These are phyloP conservation scores for Penicillium sp. DNA, from an alignment of 2,329 filamentous ascomycete genomes.

Conservation along the genomic window DNA sequence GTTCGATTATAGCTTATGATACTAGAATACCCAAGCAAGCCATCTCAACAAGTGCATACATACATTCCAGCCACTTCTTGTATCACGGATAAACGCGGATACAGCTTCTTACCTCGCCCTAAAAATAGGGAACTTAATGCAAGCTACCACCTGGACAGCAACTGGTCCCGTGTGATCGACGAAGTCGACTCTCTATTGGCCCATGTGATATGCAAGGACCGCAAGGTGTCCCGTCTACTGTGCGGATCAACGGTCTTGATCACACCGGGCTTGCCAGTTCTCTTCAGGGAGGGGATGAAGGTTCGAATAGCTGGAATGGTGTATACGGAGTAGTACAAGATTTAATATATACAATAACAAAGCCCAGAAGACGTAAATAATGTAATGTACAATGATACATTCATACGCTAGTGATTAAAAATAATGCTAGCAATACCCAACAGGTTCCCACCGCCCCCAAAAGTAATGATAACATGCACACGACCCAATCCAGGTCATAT, in stretches of 20 bases:
- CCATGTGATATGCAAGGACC: not conserved
- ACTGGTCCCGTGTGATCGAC: conserved; percentile 1
- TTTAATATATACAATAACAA: not conserved
- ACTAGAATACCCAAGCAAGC: not conserved
- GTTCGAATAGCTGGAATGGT: not conserved
- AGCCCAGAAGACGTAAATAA: conserved; percentile 3
- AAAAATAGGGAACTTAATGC: not conserved
- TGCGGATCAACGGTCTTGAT: not conserved
- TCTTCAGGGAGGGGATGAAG: not conserved
- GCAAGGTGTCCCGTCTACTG: not conserved
- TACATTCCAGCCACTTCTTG: not conserved
- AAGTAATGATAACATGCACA: conserved; percentile 5
- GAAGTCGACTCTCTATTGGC: not conserved
- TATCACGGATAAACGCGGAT: not conserved
- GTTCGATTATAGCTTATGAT: not conserved
- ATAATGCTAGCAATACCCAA: conserved; percentile 19
- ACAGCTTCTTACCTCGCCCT: not conserved
- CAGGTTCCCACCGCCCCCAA: not conserved
- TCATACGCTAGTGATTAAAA: conserved; percentile 18
- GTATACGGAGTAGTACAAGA: not conserved
- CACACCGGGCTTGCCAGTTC: not conserved
- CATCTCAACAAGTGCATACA: not conserved
- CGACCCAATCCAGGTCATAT: not conserved
- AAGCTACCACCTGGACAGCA: not conserved
- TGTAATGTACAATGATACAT: conserved; percentile 22